Evolutionary conservation across 2,329 filamentous ascomycete genomes (phyloP).

Genomic region (Pyrenophora graminea): DNA sequence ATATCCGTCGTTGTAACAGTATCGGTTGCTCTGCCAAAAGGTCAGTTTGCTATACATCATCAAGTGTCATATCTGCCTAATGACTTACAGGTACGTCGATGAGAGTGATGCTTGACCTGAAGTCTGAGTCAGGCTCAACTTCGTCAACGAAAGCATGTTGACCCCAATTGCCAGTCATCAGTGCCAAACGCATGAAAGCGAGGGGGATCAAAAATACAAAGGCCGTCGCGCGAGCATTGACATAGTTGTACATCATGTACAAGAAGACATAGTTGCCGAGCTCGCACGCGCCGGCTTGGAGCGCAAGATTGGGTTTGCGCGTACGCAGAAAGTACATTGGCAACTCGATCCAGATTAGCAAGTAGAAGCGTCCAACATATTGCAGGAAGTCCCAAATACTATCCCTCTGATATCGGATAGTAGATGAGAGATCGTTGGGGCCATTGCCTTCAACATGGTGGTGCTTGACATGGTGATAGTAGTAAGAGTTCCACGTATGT

Average conservation of each 20-base stretch:
- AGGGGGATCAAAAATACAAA: slow-evolving; percentile 72
- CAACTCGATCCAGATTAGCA: slow-evolving; percentile 75
- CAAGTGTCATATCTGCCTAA: too few relatives aligned
- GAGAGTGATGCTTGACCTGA: slow-evolving; percentile 75
- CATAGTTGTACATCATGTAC: slow-evolving; percentile 53
- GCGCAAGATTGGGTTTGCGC: slow-evolving; percentile 59
- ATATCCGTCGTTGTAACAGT: slow-evolving; percentile 83
- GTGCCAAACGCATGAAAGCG: slow-evolving; percentile 65
- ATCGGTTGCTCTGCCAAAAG: slow-evolving; percentile 69
- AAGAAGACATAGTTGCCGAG: slow-evolving; percentile 55
- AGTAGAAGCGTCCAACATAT: slow-evolving; percentile 74
- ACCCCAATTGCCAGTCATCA: slow-evolving; percentile 86
- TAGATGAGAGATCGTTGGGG: slow-evolving; percentile 74
- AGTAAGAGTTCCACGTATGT: slow-evolving; percentile 85
- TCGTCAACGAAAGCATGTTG: slow-evolving; percentile 82
- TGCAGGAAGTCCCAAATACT: slow-evolving; percentile 67
- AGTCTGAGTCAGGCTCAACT: slow-evolving; percentile 75
- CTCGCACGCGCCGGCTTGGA: slow-evolving; percentile 66
- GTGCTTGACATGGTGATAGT: slow-evolving; percentile 84
- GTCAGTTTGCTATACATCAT: slow-evolving; percentile 1
- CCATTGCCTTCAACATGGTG: slow-evolving; percentile 84
- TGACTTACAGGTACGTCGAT: slow-evolving; percentile 73
- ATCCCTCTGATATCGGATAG: slow-evolving; percentile 76
- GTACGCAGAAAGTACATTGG: slow-evolving; percentile 73
- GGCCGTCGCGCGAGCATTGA: slow-evolving; percentile 60